phyloP scores from a whole-genome alignment of 805 yeast species.

The Monosporozyma yasuniensis region DNA sequence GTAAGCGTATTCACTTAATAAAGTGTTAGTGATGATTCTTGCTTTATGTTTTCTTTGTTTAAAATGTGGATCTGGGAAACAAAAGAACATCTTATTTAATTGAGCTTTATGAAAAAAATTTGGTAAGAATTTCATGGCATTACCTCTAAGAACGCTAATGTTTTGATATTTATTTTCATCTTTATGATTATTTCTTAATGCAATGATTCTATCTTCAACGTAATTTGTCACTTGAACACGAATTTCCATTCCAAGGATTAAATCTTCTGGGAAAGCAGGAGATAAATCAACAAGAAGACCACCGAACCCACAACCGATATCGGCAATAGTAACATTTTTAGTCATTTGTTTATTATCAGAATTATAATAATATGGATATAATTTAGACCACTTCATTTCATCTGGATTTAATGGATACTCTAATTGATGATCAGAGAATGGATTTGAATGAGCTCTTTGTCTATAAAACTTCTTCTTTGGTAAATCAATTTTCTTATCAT shows the following conservation, averaged over 20 bases:
- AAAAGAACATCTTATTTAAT: slow-evolving; percentile 85
- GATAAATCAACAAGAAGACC: slow-evolving; percentile 78
- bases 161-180: slow-evolving; percentile 50
- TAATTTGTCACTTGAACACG: slow-evolving; percentile 96
- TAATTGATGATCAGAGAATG: slow-evolving; percentile 88
- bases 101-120: slow-evolving; percentile 83
- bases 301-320: slow-evolving; percentile 96
- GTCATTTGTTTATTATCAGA: slow-evolving; percentile 35
- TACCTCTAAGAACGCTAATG: slow-evolving; percentile 84
- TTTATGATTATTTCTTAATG: slow-evolving; percentile 49
- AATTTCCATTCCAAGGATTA: slow-evolving; percentile 93
- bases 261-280: slow-evolving; percentile 60
- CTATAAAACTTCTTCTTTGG: slow-evolving; percentile 85
- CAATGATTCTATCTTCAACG: slow-evolving; percentile 90
- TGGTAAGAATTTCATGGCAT: slow-evolving; percentile 95
- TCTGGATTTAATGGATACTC: slow-evolving; percentile 80
- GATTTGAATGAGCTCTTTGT: slow-evolving; percentile 96
- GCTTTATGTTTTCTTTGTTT: slow-evolving; percentile 97
- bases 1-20: slow-evolving; percentile 86
- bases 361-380: slow-evolving; percentile 57
- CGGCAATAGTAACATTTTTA: slow-evolving; percentile 75
- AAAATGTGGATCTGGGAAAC: slow-evolving; percentile 99
- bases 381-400: slow-evolving; percentile 76
- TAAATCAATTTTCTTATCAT: slow-evolving; percentile 34
- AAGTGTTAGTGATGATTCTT: slow-evolving; percentile 82